phyloP scores from a whole-genome alignment of 2,329 filamentous ascomycete genomes.

The Didymella arachidicola region DNA sequence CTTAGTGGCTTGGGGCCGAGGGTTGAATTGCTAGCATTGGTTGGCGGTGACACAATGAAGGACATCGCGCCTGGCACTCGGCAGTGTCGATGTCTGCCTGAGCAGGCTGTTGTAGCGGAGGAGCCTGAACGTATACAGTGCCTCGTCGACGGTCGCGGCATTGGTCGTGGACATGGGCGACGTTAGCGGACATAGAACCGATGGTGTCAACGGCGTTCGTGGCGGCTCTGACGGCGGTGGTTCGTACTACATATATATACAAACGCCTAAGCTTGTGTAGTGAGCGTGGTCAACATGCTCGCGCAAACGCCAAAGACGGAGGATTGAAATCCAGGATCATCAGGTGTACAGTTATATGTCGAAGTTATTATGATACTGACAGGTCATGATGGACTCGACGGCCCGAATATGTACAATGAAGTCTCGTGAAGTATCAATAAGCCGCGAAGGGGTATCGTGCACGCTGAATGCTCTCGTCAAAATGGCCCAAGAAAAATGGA shows the following conservation, averaged over 20 bases:
- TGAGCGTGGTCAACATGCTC: neutral
- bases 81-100: neutral
- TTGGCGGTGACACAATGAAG: neutral
- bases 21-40: neutral
- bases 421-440: conserved; percentile 9
- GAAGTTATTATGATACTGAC: conserved; percentile 3
- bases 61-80: neutral
- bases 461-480: conserved; percentile 21
- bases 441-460: conserved; percentile 19
- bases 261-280: neutral
- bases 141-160: neutral
- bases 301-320: neutral
- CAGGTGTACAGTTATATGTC: neutral
- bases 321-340: neutral
- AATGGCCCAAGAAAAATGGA: conserved; percentile 2
- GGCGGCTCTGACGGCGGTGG: neutral
- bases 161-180: neutral
- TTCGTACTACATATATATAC: neutral
- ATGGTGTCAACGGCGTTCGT: neutral
- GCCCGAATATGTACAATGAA: conserved; percentile 15
- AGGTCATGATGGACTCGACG: conserved; percentile 1
- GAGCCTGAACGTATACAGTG: neutral
- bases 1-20: neutral
- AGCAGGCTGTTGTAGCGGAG: neutral
- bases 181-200: neutral